Evolutionary conservation across 768 basidiomycete genomes (phyloP).

Genomic region (Podaxis sp.): DNA sequence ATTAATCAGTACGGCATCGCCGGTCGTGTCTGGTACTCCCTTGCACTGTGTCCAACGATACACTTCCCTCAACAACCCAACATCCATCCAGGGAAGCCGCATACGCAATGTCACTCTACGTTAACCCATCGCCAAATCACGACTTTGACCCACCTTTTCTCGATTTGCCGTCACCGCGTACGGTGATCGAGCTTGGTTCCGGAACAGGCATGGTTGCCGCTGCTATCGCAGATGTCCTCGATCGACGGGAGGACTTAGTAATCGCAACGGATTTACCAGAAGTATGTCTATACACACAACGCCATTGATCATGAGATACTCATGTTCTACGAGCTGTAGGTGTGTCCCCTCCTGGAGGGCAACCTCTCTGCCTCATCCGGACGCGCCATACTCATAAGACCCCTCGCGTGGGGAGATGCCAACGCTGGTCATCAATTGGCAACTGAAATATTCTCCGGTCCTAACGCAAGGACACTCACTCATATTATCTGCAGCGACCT

Average conservation of each 20-base stretch:
- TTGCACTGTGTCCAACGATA: conserved; percentile 7
- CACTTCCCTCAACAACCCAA: background rate
- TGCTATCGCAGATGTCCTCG: conserved; percentile 31
- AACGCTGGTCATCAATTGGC: conserved; percentile 42
- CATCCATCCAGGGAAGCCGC: conserved; percentile 66
- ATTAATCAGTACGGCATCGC: conserved; percentile 81
- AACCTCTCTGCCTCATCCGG: conserved; percentile 29
- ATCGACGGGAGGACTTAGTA: conserved; percentile 42
- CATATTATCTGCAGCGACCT: conserved; percentile 86
- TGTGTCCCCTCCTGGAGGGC: conserved; percentile 44
- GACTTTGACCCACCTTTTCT: conserved; percentile 60
- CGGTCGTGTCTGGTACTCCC: conserved; percentile 74
- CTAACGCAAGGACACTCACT: conserved; percentile 34
- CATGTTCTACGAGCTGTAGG: conserved; percentile 27
- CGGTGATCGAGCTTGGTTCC: conserved; percentile 76
- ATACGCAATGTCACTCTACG: conserved; percentile 56
- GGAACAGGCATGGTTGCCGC: conserved; percentile 68
- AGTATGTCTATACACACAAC: conserved; percentile 36
- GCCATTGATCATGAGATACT: background rate
- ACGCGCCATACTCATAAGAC: conserved; percentile 35
- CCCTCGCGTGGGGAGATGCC: conserved; percentile 70
- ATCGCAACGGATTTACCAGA: conserved; percentile 79
- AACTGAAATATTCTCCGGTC: conserved; percentile 31
- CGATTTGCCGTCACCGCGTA: conserved; percentile 23
- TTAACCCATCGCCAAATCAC: conserved; percentile 34